A percentile compares a stretch with the other conserved stretches of the same genome.
Evolutionary conservation across 148 eudicot genomes (phyloP).

Genomic region (Rheum nobile): DNA sequence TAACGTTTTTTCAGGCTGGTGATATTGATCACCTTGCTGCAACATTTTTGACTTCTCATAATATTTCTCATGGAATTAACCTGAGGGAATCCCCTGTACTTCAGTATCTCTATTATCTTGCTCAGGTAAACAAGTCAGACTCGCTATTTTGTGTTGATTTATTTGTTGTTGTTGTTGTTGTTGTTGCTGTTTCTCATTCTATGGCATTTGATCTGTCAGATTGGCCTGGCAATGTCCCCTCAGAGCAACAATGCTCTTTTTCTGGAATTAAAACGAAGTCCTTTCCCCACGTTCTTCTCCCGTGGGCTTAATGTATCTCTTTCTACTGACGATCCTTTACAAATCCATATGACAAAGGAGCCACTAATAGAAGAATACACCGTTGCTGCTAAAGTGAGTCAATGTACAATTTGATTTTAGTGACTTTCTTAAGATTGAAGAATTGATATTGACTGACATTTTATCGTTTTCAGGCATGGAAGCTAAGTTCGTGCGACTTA

Average conservation of each 20-base stretch:
- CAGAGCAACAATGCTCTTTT: conserved; percentile 98
- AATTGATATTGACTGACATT: background rate
- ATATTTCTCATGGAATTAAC: conserved; percentile 97
- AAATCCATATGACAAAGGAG: conserved; percentile 95
- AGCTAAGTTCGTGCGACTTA: conserved; percentile 69
- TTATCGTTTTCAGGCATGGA: conserved; percentile 51
- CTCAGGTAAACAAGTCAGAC: conserved; percentile 49
- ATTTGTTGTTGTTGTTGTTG: background rate
- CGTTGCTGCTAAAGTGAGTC: conserved; percentile 88
- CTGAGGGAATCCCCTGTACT: conserved; percentile 96
- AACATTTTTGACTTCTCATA: conserved; percentile 73
- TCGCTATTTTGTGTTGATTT: background rate
- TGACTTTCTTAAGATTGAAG: background rate
- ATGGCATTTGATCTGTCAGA: conserved; percentile 33
- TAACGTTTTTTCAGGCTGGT: conserved; percentile 61
- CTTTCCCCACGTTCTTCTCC: conserved; percentile 82
- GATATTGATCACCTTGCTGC: conserved; percentile 98
- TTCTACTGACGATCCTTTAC: conserved; percentile 95
- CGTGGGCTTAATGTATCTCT: conserved; percentile 98
- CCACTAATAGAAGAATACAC: conserved; percentile 98
- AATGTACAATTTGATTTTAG: background rate
- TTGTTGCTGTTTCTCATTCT: conserved; percentile 7
- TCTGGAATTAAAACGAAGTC: conserved; percentile 93
- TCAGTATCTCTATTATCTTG: conserved; percentile 87
- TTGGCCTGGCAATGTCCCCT: conserved; percentile 99